Base-by-base conservation (phyloP, 805 yeast genomes). In the Candida qinlingensis region DNA sequence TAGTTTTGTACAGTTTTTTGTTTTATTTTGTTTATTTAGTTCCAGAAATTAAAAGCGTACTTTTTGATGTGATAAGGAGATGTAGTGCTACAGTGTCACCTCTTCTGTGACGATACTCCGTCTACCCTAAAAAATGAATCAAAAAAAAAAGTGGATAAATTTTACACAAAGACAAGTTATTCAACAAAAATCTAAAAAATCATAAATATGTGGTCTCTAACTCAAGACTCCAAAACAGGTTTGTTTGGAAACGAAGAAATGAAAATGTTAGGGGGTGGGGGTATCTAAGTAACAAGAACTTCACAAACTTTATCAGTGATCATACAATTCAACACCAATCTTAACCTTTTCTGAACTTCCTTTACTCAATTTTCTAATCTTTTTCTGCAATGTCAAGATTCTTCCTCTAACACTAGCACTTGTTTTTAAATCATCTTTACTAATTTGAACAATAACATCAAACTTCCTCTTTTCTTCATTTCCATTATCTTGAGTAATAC, bases 401-500 rank as follows among this genome's bases (percentile, higher is more conserved):
- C 84, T 74, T 41, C 77, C 73, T 53, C 81, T 71, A 11, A 80
- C 83, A 56, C 79, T 72, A 29, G 80, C 81, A 60, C 81, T 76
- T 37, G 81, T 77, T 63, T 79, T 79, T 47, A 79, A 66, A 52
- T 77, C 83, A 51, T 74, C 75, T 53, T 76, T 78, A 38, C 77
- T 71, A 4, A 78, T 66, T 44, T 68, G 67, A 3, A 73, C 75
- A 40, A 70, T 60, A 5, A 69, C 71, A 46, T 70, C 73, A 45
- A 66, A 69, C 43, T 65, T 67, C 34, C 67, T 59, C 50, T 64
- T 65, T n/a, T 64, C 63, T 39, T 62, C 62, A 29, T 59, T 64
- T 31, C 56, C 59, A 44, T 11, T n/a, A 7, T 36, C 27, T 6
- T 9, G 11, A 12, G 27, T 5, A 26, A 12, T 9, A 11, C 13